Evolutionary conservation across 1,284 basidiomycete species (phyloP).

Genomic region (Puccinia hordei): DNA sequence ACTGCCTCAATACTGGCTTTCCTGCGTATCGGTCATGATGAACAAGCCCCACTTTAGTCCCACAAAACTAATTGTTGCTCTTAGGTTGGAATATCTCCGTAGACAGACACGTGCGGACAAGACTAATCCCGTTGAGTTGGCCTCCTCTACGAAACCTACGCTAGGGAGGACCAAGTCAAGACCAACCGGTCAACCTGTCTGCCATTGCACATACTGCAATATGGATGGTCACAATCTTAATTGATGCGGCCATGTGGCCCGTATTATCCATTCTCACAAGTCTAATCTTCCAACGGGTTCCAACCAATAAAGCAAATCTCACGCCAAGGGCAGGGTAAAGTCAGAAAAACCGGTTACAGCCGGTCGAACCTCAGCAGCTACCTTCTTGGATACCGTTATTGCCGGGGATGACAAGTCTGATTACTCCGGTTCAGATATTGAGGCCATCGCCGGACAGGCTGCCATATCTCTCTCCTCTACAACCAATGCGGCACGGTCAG

Average conservation of each 20-base stretch:
- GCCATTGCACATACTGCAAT: too few relatives aligned
- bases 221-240: neutral
- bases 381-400: neutral
- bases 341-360: too few relatives aligned
- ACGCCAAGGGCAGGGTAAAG: too few relatives aligned
- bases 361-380: too few relatives aligned
- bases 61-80: neutral
- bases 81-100: neutral
- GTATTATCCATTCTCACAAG: neutral
- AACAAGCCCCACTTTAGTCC: too few relatives aligned
- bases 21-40: too few relatives aligned
- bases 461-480: neutral
- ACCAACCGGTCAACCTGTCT: neutral
- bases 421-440: neutral
- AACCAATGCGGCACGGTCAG: neutral
- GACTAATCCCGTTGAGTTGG: too few relatives aligned
- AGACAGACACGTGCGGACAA: neutral
- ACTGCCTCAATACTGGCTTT: too few relatives aligned
- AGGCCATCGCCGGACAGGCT: neutral
- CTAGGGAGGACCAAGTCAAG: too few relatives aligned
- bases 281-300: too few relatives aligned
- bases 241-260: neutral
- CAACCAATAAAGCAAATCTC: neutral
- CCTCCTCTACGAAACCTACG: neutral
- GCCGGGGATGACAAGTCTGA: neutral